phyloP scores from a whole-genome alignment of 257 asterid genomes.

The Salvia rosmarinus region DNA sequence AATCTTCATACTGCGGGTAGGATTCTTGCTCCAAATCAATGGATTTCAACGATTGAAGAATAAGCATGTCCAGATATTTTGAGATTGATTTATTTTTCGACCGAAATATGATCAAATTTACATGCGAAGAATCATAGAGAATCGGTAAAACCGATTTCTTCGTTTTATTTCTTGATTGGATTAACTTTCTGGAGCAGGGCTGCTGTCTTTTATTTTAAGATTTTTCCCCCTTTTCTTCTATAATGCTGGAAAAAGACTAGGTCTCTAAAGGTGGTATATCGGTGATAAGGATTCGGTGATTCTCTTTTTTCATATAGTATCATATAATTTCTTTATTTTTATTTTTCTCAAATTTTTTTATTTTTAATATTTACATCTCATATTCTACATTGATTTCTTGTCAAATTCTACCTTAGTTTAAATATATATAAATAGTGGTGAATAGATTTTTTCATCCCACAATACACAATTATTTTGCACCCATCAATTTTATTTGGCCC shows the following conservation, averaged over 20 bases:
- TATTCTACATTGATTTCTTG: too few relatives aligned
- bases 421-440: too few relatives aligned
- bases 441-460: too few relatives aligned
- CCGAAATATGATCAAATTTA: slow-evolving; percentile 1
- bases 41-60: slow-evolving; percentile 46
- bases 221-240: neutral
- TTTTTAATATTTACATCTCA: too few relatives aligned
- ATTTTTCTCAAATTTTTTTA: too few relatives aligned
- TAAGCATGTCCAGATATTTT: slow-evolving; percentile 51
- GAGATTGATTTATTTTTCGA: neutral
- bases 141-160: slow-evolving; percentile 25
- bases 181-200: slow-evolving; percentile 26
- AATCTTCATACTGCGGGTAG: slow-evolving; percentile 71
- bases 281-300: too few relatives aligned
- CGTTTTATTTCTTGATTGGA: slow-evolving; percentile 17
- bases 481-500: too few relatives aligned
- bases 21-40: slow-evolving; percentile 87
- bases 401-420: too few relatives aligned
- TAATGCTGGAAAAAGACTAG: slow-evolving; percentile 23
- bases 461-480: too few relatives aligned
- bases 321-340: too few relatives aligned
- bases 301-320: too few relatives aligned
- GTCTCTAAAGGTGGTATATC: slow-evolving; percentile 24
- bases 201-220: neutral
- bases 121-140: slow-evolving; percentile 31